Conservation (phyloP, 2,329 filamentous ascomycete genomes). For the Venturia aucupariae region DNA sequence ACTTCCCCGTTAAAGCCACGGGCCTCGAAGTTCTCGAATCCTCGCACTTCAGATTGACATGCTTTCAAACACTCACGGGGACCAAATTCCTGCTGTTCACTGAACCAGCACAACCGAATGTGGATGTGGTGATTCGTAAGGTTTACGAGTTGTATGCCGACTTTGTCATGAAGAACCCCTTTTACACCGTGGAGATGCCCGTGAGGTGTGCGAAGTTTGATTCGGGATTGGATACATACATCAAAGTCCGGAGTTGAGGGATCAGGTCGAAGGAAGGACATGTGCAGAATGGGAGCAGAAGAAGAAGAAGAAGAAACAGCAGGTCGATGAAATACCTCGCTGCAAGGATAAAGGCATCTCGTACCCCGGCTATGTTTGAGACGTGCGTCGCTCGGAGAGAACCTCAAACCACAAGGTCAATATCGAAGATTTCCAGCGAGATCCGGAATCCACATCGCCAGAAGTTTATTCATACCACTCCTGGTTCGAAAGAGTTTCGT, state of each 20-base stretch:
- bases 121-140: slow-evolving; percentile 71
- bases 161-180: slow-evolving; percentile 99
- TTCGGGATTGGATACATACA: slow-evolving; percentile 67
- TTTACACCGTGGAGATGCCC: slow-evolving; percentile 97
- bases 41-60: slow-evolving; percentile 89
- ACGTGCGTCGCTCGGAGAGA: not conserved
- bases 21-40: slow-evolving; percentile 91
- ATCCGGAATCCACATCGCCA: not conserved
- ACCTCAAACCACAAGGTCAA: not conserved
- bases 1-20: slow-evolving; percentile 41
- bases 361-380: not conserved
- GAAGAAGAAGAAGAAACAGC: not conserved
- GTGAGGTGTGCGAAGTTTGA: slow-evolving; percentile 94
- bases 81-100: slow-evolving; percentile 96
- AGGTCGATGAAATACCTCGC: not conserved
- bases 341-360: too few relatives aligned
- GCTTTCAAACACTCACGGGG: slow-evolving; percentile 89
- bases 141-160: slow-evolving; percentile 95
- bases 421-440: not conserved
- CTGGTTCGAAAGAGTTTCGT: too few relatives aligned
- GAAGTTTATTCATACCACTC: too few relatives aligned
- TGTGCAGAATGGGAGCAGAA: not conserved
- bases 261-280: not conserved
- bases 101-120: slow-evolving; percentile 76
- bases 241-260: slow-evolving; percentile 4